These are phyloP conservation scores for Pyrenochaeta sp. DNA, from an alignment of 2,329 filamentous ascomycete species.

Conservation along the genomic window DNA sequence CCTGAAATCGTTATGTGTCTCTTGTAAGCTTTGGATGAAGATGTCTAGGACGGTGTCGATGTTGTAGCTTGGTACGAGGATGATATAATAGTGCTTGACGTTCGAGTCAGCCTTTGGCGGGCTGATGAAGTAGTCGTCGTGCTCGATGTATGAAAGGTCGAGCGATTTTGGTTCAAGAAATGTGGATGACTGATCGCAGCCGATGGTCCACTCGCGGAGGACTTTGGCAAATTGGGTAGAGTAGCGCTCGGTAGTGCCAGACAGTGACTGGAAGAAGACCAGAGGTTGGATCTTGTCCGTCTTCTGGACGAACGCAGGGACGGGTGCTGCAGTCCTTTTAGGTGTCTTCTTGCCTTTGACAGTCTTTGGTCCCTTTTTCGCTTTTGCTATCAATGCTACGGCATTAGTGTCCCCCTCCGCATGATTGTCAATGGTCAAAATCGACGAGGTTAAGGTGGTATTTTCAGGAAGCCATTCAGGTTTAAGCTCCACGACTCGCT, in stretches of 20 bases:
- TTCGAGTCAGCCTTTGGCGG: conserved; percentile 68
- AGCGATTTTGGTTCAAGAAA: conserved; percentile 70
- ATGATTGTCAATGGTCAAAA: conserved; percentile 39
- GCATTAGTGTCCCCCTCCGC: conserved; percentile 36
- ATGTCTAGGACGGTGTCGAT: conserved; percentile 91
- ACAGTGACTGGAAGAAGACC: conserved; percentile 90
- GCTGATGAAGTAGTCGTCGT: conserved; percentile 89
- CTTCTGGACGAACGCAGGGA: conserved; percentile 34
- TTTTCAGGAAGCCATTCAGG: conserved; percentile 49
- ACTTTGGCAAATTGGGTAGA: conserved; percentile 69
- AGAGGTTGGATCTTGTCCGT: conserved; percentile 71
- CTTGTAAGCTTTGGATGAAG: conserved; percentile 84
- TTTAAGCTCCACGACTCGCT: conserved; percentile 40
- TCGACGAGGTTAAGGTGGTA: conserved; percentile 30
- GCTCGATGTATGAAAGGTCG: conserved; percentile 86
- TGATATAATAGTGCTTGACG: conserved; percentile 78
- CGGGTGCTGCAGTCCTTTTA: conserved; percentile 29
- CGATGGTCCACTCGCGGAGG: conserved; percentile 57
- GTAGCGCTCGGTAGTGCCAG: conserved; percentile 79
- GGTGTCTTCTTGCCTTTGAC: conserved; percentile 47
- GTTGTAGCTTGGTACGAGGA: conserved; percentile 91
- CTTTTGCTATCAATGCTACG: conserved; percentile 29
- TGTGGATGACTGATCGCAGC: conserved; percentile 44
- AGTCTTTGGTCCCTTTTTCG: conserved; percentile 47
- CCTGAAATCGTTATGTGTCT: conserved; percentile 96